phyloP scores from a whole-genome alignment of 1,139 yeast genomes.

The Kodamaea sp. region DNA sequence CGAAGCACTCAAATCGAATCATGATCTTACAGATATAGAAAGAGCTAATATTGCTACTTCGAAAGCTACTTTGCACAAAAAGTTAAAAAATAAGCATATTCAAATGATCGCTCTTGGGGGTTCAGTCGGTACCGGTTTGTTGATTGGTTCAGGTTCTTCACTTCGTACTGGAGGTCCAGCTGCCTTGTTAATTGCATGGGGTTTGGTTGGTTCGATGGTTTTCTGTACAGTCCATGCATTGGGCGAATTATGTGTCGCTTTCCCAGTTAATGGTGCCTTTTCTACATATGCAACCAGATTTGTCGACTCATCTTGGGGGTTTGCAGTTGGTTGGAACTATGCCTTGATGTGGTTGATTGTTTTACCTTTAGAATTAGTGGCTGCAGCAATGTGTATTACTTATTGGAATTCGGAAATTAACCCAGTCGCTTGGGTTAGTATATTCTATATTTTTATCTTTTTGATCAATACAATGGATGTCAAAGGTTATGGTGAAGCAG shows the following conservation, averaged over 20 bases:
- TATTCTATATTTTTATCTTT: constrained; percentile 35
- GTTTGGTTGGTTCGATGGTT: constrained; percentile 43
- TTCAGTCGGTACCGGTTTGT: constrained; percentile 41
- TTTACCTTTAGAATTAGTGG: constrained; percentile 44
- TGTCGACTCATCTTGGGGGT: constrained; percentile 62
- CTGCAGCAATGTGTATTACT: constrained; percentile 41
- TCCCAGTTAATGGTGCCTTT: constrained; percentile 62
- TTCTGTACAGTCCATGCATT: constrained; percentile 55
- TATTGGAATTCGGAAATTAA: constrained; percentile 37
- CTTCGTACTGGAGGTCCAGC: constrained; percentile 78
- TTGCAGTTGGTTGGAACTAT: constrained; percentile 41
- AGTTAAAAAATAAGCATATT: constrained; percentile 38
- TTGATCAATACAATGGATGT: constrained; percentile 43
- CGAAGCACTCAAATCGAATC: constrained; percentile 6
- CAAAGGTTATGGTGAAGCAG: constrained; percentile 46
- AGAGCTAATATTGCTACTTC: constrained; percentile 37
- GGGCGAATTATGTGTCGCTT: constrained; percentile 60
- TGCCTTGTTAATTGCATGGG: constrained; percentile 67
- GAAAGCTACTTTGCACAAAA: constrained; percentile 35
- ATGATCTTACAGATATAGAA: constrained; percentile 31
- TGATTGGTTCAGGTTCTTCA: constrained; percentile 73
- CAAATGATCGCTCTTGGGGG: constrained; percentile 49
- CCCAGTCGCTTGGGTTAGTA: constrained; percentile 45
- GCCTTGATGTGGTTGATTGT: constrained; percentile 43
- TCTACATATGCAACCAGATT: constrained; percentile 55